phyloP scores from a whole-genome alignment of 371 early-diverging fungal species.

The Smittium mucronatum region DNA sequence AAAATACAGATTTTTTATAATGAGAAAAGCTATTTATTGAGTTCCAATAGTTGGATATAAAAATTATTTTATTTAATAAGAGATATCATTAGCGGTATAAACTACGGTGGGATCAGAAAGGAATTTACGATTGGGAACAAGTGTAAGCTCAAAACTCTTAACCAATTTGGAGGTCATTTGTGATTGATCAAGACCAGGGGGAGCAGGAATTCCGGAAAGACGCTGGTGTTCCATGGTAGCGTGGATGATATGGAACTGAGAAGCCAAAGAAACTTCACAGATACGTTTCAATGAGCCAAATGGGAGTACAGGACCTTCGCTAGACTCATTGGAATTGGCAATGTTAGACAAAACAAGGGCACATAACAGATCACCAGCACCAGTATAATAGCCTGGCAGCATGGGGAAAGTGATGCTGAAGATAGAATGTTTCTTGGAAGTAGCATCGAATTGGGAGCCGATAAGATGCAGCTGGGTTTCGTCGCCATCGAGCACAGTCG shows the following conservation, averaged over 20 bases:
- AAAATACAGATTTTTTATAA: too few species aligned
- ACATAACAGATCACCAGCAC: constrained; percentile 85
- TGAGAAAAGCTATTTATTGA: too few species aligned
- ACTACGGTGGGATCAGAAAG: constrained; percentile 28
- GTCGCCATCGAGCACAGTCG: constrained; percentile 21
- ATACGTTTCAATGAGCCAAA: constrained; percentile 29
- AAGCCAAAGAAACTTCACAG: constrained; percentile 44
- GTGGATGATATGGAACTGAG: constrained; percentile 55
- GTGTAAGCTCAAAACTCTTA: constrained; percentile 43
- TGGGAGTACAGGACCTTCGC: background rate
- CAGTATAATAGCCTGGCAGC: constrained; percentile 66
- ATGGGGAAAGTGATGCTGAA: constrained; percentile 62
- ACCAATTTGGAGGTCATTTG: constrained; percentile 23
- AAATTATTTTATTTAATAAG: too few species aligned
- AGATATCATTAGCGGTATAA: constrained; percentile 3
- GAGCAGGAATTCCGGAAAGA: constrained; percentile 21
- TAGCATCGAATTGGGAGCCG: constrained; percentile 23
- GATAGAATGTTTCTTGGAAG: constrained; percentile 15
- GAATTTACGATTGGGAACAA: constrained; percentile 48
- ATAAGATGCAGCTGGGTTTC: constrained; percentile 14
- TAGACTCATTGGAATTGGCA: constrained; percentile 9
- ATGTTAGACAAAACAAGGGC: constrained; percentile 53
- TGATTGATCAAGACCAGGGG: constrained; percentile 27
- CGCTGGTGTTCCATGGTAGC: constrained; percentile 42
- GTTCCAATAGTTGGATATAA: too few species aligned